These are phyloP conservation scores for Chaetomium tenue DNA, from an alignment of 495 filamentous ascomycete genomes.

Conservation along the genomic window DNA sequence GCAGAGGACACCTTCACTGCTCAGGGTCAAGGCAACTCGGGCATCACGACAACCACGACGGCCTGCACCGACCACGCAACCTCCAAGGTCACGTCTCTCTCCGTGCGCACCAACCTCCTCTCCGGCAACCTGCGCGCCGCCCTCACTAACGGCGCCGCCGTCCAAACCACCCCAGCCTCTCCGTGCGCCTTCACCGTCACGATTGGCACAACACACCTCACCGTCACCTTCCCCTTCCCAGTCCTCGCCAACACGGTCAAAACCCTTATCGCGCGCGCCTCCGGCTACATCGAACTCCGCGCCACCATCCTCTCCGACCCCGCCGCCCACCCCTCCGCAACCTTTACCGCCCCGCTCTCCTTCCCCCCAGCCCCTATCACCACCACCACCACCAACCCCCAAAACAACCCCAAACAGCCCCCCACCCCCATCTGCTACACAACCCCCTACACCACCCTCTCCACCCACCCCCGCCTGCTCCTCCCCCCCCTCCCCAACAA, in stretches of 20 bases:
- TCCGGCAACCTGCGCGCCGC: neutral
- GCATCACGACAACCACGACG: neutral
- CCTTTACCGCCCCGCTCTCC: neutral
- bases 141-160: neutral
- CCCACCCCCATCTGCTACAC: neutral
- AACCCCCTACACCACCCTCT: neutral
- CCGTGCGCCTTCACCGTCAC: neutral
- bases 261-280: neutral
- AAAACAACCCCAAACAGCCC: too few relatives aligned
- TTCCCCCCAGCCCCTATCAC: neutral
- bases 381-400: neutral
- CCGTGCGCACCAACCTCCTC: slow-evolving; percentile 21
- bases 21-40: neutral
- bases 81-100: slow-evolving; percentile 7
- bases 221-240: slow-evolving; percentile 3
- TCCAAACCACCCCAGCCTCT: neutral
- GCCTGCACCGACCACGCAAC: neutral
- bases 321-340: neutral
- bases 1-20: neutral
- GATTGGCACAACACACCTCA: neutral
- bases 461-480: neutral
- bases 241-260: neutral
- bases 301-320: neutral
- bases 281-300: neutral
- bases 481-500: too few relatives aligned